phyloP scores from a whole-genome alignment of 2,329 filamentous ascomycete genomes.

The Aspergillus luchuensis region DNA sequence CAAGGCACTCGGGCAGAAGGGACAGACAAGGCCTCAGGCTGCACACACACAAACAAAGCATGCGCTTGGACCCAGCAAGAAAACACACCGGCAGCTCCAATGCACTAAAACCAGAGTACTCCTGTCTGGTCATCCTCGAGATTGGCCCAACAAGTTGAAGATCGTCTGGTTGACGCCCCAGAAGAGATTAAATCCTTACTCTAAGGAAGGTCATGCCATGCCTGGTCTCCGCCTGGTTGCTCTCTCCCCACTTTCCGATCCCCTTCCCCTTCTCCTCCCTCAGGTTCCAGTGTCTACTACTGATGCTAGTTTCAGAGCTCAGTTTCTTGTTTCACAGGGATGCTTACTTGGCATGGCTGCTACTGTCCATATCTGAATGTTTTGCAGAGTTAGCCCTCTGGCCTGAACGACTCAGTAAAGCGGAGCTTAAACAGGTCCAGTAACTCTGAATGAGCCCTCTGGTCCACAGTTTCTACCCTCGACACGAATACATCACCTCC shows the following conservation, averaged over 20 bases:
- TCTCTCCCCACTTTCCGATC: not conserved
- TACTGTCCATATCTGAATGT: not conserved
- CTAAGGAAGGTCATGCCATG: not conserved
- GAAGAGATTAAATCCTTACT: not conserved
- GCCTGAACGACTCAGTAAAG: no score
- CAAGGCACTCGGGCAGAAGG: not conserved
- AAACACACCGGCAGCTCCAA: not conserved
- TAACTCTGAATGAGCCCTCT: not conserved
- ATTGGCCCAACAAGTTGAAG: not conserved
- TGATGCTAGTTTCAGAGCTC: not conserved
- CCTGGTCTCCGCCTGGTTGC: not conserved
- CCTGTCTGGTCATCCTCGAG: not conserved
- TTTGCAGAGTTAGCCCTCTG: not conserved
- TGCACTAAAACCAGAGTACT: not conserved
- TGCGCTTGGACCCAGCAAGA: not conserved
- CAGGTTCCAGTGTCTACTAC: not conserved
- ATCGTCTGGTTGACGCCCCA: not conserved
- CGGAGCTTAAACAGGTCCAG: not conserved
- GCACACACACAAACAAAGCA: not conserved
- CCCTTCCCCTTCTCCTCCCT: not conserved
- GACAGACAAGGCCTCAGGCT: not conserved
- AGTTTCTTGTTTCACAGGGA: not conserved
- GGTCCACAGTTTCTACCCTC: not conserved
- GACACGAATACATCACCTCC: not conserved
- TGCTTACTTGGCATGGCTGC: not conserved